Evolutionary conservation across 441 rosid species (phyloP).

Genomic region (Adansonia rubrostipa): DNA sequence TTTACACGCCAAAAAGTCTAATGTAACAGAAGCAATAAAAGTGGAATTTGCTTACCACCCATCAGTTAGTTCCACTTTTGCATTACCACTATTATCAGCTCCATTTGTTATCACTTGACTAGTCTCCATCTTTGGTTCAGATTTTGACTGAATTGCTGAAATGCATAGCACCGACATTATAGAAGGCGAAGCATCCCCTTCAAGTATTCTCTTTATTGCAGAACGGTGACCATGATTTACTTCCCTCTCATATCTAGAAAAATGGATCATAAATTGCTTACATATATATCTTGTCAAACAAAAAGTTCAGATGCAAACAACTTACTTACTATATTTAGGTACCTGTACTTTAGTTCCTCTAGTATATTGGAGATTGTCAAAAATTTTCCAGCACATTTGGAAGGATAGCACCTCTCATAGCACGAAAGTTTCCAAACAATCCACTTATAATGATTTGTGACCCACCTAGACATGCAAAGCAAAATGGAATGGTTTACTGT

Average conservation of each 20-base stretch:
- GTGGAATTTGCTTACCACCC: constrained; percentile 50
- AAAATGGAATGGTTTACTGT: constrained; percentile 16
- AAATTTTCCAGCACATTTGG: constrained; percentile 55
- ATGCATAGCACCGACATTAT: constrained; percentile 78
- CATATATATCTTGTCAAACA: constrained; percentile 28
- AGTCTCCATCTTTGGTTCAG: constrained; percentile 41
- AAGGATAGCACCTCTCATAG: constrained; percentile 65
- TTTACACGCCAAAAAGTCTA: constrained; percentile 29
- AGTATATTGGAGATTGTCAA: constrained; percentile 72
- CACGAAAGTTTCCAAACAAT: constrained; percentile 94
- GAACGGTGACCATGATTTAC: constrained; percentile 89
- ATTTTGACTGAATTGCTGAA: constrained; percentile 54
- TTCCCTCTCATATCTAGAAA: constrained; percentile 88
- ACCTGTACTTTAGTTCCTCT: constrained; percentile 90
- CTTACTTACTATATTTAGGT: constrained; percentile 22
- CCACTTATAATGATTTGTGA: constrained; percentile 88
- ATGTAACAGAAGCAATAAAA: constrained; percentile 19
- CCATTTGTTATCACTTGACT: constrained; percentile 40
- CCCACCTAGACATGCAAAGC: constrained; percentile 70
- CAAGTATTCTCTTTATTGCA: constrained; percentile 84
- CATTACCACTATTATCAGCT: constrained; percentile 42
- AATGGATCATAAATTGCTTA: constrained; percentile 28
- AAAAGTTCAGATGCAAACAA: constrained; percentile 18
- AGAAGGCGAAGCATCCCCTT: constrained; percentile 83
- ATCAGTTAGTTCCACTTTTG: constrained; percentile 86